These are phyloP conservation scores for Alternaria novae-zelandiae DNA, from an alignment of 2,329 filamentous ascomycete genomes.

Conservation along the genomic window DNA sequence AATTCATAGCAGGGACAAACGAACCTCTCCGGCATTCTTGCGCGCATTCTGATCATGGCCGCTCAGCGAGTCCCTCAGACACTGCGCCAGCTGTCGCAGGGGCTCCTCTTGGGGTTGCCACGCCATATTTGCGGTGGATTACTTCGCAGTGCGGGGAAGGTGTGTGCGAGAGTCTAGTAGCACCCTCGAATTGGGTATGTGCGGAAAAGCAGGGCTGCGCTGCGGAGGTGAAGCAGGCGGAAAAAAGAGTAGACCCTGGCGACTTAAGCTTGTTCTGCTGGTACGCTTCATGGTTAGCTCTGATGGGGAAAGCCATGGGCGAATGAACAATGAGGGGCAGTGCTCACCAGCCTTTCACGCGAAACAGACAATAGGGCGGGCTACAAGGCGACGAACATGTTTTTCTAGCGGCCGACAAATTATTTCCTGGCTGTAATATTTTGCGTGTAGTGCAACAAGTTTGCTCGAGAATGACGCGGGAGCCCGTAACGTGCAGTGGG, in stretches of 20 bases:
- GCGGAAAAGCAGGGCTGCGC: slow-evolving; percentile 10
- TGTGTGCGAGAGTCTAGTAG: slow-evolving; percentile 13
- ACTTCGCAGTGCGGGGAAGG: slow-evolving; percentile 20
- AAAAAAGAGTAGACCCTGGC: slow-evolving; percentile 23
- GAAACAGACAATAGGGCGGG: slow-evolving; percentile 26
- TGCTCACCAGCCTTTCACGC: slow-evolving; percentile 38
- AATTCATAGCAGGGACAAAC: slow-evolving; percentile 44
- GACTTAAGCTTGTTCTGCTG: slow-evolving; percentile 40
- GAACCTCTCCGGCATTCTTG: slow-evolving; percentile 87
- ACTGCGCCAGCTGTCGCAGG: slow-evolving; percentile 86
- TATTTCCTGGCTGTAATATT: slow-evolving; percentile 22
- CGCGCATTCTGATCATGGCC: slow-evolving; percentile 79
- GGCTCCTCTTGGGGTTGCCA: slow-evolving; percentile 92
- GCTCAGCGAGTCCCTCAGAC: slow-evolving; percentile 89
- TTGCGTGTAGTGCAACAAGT: slow-evolving; percentile 35
- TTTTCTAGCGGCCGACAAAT: slow-evolving; percentile 2
- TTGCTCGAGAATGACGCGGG: slow-evolving; percentile 42
- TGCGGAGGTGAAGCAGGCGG: slow-evolving; percentile 15
- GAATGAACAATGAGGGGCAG: slow-evolving; percentile 27
- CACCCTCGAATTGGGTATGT: slow-evolving; percentile 3
- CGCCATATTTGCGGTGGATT: slow-evolving; percentile 65
- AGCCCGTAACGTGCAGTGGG: slow-evolving; percentile 34
- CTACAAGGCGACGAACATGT: slow-evolving; percentile 44
- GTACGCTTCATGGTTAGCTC: slow-evolving; percentile 42
- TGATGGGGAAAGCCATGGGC: slow-evolving; percentile 27